Evolutionary conservation across 2,329 filamentous ascomycete genomes (phyloP).

Genomic region (Aspergillus vadensis): DNA sequence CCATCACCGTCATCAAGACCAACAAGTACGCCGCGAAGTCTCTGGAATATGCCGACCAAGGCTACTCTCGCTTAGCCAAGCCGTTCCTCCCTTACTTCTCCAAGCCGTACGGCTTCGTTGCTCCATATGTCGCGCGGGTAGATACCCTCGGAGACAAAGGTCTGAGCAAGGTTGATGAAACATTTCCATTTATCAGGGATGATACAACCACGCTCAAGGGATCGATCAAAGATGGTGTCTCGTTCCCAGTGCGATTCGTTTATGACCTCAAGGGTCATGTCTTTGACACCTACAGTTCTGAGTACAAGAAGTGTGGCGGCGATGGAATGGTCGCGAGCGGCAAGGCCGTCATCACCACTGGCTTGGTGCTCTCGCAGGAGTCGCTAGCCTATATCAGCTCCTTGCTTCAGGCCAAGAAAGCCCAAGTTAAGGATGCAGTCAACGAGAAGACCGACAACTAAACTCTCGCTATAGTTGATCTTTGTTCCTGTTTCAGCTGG

Average conservation of each 20-base stretch:
- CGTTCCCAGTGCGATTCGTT: constrained; percentile 65
- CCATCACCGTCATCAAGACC: constrained; percentile 74
- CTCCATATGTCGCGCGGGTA: constrained; percentile 80
- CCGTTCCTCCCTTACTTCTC: constrained; percentile 77
- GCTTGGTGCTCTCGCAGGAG: constrained; percentile 67
- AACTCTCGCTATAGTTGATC: neutral
- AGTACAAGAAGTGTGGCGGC: constrained; percentile 52
- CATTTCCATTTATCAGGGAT: constrained; percentile 74
- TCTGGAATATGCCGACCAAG: constrained; percentile 70
- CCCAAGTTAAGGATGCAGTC: constrained; percentile 57
- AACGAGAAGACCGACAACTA: constrained; percentile 51
- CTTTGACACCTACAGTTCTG: constrained; percentile 45
- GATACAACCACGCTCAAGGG: constrained; percentile 70
- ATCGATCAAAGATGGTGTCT: constrained; percentile 63
- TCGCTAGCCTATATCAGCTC: constrained; percentile 62
- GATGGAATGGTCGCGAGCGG: constrained; percentile 66
- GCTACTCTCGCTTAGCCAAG: constrained; percentile 74
- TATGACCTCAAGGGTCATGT: constrained; percentile 56
- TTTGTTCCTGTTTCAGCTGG: neutral
- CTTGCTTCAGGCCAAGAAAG: constrained; percentile 64
- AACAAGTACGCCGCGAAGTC: constrained; percentile 84
- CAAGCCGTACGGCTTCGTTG: constrained; percentile 78
- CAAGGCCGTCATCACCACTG: constrained; percentile 70
- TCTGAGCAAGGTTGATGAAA: constrained; percentile 68
- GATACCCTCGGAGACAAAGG: constrained; percentile 75